phyloP scores from a whole-genome alignment of 2,329 filamentous ascomycete genomes.

The Fusarium proliferatum region DNA sequence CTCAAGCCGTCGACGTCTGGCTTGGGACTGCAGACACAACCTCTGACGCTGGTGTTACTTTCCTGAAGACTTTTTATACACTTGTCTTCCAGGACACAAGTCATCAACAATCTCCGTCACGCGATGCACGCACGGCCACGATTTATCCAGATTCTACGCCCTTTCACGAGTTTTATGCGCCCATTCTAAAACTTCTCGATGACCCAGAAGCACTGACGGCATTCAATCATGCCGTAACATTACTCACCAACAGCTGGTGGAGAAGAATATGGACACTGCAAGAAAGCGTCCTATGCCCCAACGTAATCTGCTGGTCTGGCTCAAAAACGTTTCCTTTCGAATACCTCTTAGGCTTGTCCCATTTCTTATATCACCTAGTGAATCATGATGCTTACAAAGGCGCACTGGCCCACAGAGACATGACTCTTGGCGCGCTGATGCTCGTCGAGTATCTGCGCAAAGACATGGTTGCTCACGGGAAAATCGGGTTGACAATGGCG shows the following conservation, averaged over 20 bases:
- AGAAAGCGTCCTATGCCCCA: slow-evolving; percentile 3
- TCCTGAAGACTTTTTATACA: neutral
- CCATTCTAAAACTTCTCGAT: neutral
- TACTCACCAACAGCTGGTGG: slow-evolving; percentile 7
- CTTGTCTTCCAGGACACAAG: neutral
- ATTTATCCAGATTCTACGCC: neutral
- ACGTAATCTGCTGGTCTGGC: slow-evolving; percentile 6
- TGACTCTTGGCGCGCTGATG: neutral
- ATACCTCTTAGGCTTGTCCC: neutral
- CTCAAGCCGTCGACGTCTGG: slow-evolving; percentile 1
- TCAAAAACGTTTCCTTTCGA: slow-evolving; percentile 1
- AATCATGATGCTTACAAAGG: neutral
- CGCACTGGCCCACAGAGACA: neutral
- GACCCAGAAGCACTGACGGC: neutral
- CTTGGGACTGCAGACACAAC: neutral
- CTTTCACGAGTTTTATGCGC: neutral
- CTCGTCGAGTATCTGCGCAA: neutral
- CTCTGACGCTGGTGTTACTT: neutral
- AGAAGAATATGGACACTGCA: slow-evolving; percentile 20
- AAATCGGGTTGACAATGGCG: neutral
- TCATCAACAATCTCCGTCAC: neutral
- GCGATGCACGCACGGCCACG: neutral
- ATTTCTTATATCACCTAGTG: neutral
- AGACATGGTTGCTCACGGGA: neutral
- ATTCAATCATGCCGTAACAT: neutral